Percentiles rank a stretch among this genome's conserved stretches.
Evolutionary conservation across 805 yeast species (phyloP).

Genomic region (Tetrapisispora taiwanensis): DNA sequence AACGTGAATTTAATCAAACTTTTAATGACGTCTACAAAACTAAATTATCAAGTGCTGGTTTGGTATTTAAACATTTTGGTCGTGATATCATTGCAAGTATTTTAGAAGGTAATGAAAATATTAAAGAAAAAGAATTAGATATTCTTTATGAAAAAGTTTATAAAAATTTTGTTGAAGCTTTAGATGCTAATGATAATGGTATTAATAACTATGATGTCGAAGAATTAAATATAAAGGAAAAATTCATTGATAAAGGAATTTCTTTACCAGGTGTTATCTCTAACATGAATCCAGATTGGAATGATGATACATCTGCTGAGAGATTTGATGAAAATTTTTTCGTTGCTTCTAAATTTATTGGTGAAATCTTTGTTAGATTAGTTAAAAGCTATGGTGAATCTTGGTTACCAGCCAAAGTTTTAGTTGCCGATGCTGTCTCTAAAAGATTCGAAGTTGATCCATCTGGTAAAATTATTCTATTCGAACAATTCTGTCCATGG

Average conservation of each 20-base stretch:
- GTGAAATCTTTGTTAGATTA: slow-evolving; percentile 58
- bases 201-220: slow-evolving; percentile 52
- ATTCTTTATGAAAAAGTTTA: slow-evolving; percentile 69
- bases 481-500: slow-evolving; percentile 86
- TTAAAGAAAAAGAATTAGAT: slow-evolving; percentile 37
- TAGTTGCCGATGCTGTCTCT: slow-evolving; percentile 63
- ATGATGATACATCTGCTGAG: slow-evolving; percentile 52
- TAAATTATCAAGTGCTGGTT: slow-evolving; percentile 87
- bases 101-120: slow-evolving; percentile 30
- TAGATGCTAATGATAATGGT: slow-evolving; percentile 96
- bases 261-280: slow-evolving; percentile 71
- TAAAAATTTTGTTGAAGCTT: slow-evolving; percentile 75
- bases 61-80: slow-evolving; percentile 81
- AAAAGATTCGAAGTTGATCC: slow-evolving; percentile 47
- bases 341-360: slow-evolving; percentile 74
- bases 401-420: slow-evolving; percentile 82
- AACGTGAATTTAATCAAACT: slow-evolving; percentile 74
- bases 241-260: slow-evolving; percentile 63
- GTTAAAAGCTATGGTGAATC: slow-evolving; percentile 66
- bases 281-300: slow-evolving; percentile 80
- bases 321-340: slow-evolving; percentile 57
- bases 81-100: slow-evolving; percentile 47
- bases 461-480: slow-evolving; percentile 63
- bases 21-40: slow-evolving; percentile 58
- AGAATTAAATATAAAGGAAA: slow-evolving; percentile 36